Conservation (phyloP, 2,329 filamentous ascomycete species). For the Dothistroma pini region DNA sequence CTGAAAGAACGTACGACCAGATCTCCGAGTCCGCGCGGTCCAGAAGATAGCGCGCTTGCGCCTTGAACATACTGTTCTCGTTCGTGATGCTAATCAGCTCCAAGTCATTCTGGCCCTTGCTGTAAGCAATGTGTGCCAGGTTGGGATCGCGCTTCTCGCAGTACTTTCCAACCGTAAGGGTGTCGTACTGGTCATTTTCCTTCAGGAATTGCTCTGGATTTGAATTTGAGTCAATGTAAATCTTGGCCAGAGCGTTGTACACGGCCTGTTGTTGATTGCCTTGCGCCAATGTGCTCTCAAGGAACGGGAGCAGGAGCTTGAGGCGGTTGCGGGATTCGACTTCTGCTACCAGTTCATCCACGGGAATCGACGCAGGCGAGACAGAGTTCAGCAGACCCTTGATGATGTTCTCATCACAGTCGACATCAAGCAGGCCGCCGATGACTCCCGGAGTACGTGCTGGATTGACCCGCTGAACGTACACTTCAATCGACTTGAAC, state of each 20-base stretch:
- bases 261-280: conserved; percentile 96
- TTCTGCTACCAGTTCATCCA: conserved; percentile 88
- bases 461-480: conserved; percentile 96
- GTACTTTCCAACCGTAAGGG: conserved; percentile 89
- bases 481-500: conserved; percentile 97
- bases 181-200: conserved; percentile 96
- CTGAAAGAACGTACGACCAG: conserved; percentile 90
- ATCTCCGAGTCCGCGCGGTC: conserved; percentile 86
- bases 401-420: conserved; percentile 95
- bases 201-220: conserved; percentile 96
- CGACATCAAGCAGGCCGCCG: conserved; percentile 89
- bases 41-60: conserved; percentile 91
- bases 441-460: conserved; percentile 86
- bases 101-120: conserved; percentile 94
- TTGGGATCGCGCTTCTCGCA: conserved; percentile 98
- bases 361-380: conserved; percentile 78
- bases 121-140: conserved; percentile 88
- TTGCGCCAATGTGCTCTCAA: conserved; percentile 82
- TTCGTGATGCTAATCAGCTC: conserved; percentile 98
- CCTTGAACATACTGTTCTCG: conserved; percentile 99
- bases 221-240: conserved; percentile 99
- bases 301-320: conserved; percentile 92
- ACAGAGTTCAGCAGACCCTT: conserved; percentile 85
- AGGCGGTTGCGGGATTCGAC: conserved; percentile 95
- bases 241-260: conserved; percentile 96